A percentile compares a stretch with the other conserved stretches of the same genome.
Conservation (phyloP, 495 filamentous ascomycete genomes). For the Pyrenula aspistea region DNA sequence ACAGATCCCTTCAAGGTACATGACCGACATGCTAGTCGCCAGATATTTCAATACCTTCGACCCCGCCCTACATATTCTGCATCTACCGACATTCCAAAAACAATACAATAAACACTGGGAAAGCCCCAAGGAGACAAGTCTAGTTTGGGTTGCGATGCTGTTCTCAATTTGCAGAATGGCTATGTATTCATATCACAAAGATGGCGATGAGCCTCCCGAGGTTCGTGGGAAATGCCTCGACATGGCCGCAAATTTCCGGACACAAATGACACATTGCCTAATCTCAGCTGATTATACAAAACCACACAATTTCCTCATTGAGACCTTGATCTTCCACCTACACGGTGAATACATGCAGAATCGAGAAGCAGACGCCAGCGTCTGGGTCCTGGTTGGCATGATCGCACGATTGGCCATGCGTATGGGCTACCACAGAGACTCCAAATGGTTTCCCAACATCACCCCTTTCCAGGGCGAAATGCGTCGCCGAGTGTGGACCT, state of each 20-base stretch:
- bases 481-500: slow-evolving; percentile 77
- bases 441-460: slow-evolving; percentile 70
- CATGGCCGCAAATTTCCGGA: slow-evolving; percentile 66
- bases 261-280: slow-evolving; percentile 77
- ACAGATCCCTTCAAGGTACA: slow-evolving; percentile 66
- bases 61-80: slow-evolving; percentile 61
- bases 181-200: slow-evolving; percentile 79
- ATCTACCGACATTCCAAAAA: slow-evolving; percentile 74
- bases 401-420: slow-evolving; percentile 78
- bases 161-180: slow-evolving; percentile 83
- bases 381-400: slow-evolving; percentile 73
- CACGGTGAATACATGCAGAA: slow-evolving; percentile 69
- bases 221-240: slow-evolving; percentile 58
- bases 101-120: slow-evolving; percentile 85
- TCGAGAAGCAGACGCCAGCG: slow-evolving; percentile 66
- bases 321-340: slow-evolving; percentile 76
- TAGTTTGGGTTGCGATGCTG: slow-evolving; percentile 83
- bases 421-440: slow-evolving; percentile 93
- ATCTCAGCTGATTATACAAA: slow-evolving; percentile 83
- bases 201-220: slow-evolving; percentile 86
- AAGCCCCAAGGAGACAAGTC: slow-evolving; percentile 62
- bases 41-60: slow-evolving; percentile 64
- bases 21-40: slow-evolving; percentile 66
- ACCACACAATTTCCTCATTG: slow-evolving; percentile 74
- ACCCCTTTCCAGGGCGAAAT: slow-evolving; percentile 86